Conservation (phyloP, 2,329 filamentous ascomycete species). For the Stemphylium vesicarium region DNA sequence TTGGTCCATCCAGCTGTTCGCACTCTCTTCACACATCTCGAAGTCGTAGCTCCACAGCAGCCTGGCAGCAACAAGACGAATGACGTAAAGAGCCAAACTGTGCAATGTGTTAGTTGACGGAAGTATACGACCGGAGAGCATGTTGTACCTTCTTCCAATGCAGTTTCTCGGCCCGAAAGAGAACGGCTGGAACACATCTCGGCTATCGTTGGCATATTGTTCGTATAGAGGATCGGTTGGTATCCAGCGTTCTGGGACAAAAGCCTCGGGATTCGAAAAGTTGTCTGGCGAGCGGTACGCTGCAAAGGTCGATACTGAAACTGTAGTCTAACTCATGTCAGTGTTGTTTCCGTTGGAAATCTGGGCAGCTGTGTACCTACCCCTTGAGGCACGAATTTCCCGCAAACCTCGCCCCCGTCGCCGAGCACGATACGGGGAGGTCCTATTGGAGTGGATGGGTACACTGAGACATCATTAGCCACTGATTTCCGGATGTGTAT, state of each 20-base stretch:
- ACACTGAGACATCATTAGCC: neutral
- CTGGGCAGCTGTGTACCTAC: conserved; percentile 15
- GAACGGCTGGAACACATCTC: conserved; percentile 32
- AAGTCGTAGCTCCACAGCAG: conserved; percentile 38
- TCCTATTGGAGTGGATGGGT: conserved; percentile 38
- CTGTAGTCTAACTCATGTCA: neutral
- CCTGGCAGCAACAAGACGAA: conserved; percentile 34
- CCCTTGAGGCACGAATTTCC: conserved; percentile 40
- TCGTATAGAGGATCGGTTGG: conserved; percentile 5
- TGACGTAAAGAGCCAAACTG: conserved; percentile 43
- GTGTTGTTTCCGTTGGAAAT: conserved; percentile 8
- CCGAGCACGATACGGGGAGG: conserved; percentile 36
- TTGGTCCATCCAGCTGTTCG: conserved; percentile 10
- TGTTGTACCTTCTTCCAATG: conserved; percentile 44
- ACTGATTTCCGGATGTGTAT: no score
- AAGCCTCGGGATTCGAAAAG: conserved; percentile 16
- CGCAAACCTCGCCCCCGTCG: conserved; percentile 36
- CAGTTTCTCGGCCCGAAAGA: conserved; percentile 38
- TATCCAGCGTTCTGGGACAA: conserved; percentile 46
- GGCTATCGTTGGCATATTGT: conserved; percentile 31
- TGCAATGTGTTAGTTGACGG: neutral
- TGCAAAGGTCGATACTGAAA: neutral
- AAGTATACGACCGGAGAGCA: neutral
- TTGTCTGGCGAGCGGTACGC: neutral
- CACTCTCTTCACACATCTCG: conserved; percentile 14